Percentiles rank a stretch among this genome's conserved stretches.
phyloP scores from a whole-genome alignment of 805 yeast species.

The Yamadazyma olivae region DNA sequence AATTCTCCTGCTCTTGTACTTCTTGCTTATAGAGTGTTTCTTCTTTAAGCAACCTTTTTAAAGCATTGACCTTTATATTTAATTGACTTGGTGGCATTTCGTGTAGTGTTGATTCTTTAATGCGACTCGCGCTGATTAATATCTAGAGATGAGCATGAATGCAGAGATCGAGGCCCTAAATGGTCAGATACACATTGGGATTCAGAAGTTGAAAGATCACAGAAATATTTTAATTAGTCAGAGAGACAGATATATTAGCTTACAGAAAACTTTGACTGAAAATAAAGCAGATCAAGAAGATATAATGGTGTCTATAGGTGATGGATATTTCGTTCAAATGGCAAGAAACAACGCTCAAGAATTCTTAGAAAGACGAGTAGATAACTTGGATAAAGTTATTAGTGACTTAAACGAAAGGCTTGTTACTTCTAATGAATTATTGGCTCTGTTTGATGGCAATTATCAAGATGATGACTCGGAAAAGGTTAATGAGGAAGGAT shows the following conservation, averaged over 20 bases:
- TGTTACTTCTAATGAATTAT: constrained; percentile 17
- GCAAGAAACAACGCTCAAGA: constrained; percentile 23
- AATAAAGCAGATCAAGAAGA: background rate
- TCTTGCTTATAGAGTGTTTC: constrained; percentile 59
- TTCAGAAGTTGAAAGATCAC: background rate
- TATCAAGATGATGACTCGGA: background rate
- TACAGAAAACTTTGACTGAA: background rate
- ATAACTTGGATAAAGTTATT: constrained; percentile 27
- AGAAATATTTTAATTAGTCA: background rate
- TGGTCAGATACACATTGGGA: background rate
- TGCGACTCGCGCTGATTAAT: no score
- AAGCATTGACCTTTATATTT: constrained; percentile 69
- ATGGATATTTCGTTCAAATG: constrained; percentile 39
- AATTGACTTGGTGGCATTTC: constrained; percentile 71
- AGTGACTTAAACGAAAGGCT: constrained; percentile 37
- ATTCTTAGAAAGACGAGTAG: constrained; percentile 24
- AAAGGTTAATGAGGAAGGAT: constrained; percentile 39
- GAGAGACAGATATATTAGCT: background rate
- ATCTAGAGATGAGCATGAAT: no score
- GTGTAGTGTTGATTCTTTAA: background rate
- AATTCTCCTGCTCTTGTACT: constrained; percentile 47
- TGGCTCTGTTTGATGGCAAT: no score
- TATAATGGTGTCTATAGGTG: constrained; percentile 30
- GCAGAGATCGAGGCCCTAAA: no score
- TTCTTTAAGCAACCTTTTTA: constrained; percentile 68